Percentiles rank a stretch among this genome's conserved stretches.
These are phyloP conservation scores for Blastomyces emzantsi DNA, from an alignment of 2,329 filamentous ascomycete species.

Conservation along the genomic window DNA sequence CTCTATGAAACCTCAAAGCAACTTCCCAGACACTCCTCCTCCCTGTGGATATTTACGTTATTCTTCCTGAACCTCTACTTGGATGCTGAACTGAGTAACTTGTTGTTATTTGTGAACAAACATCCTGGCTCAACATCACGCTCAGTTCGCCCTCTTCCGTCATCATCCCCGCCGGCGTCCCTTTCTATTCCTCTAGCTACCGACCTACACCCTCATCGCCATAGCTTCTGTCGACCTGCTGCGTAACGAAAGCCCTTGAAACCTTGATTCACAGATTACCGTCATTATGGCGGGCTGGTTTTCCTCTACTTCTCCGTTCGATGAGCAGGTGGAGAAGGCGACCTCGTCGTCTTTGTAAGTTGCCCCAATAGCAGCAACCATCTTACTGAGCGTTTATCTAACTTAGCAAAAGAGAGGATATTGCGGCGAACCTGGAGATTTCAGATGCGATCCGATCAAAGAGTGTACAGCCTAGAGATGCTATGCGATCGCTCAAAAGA, in stretches of 20 bases:
- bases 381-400: constrained; percentile 8
- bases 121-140: neutral
- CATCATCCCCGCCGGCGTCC: neutral
- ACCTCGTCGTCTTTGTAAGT: constrained; percentile 86
- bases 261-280: constrained; percentile 3
- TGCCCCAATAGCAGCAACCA: constrained; percentile 11
- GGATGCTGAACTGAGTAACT: neutral
- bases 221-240: neutral
- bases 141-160: neutral
- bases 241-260: neutral
- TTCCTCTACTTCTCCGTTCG: constrained; percentile 80
- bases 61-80: neutral
- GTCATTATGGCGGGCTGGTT: constrained; percentile 94
- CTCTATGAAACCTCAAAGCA: neutral
- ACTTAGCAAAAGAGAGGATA: constrained; percentile 63
- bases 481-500: constrained; percentile 91
- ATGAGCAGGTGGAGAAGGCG: constrained; percentile 94
- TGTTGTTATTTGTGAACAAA: neutral
- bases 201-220: neutral
- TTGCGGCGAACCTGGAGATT: constrained; percentile 94
- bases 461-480: constrained; percentile 93
- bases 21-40: neutral
- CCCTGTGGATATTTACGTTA: neutral
- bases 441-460: constrained; percentile 96
- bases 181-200: neutral